These are phyloP conservation scores for Sutorius australiensis DNA, from an alignment of 768 basidiomycete genomes.

Conservation along the genomic window DNA sequence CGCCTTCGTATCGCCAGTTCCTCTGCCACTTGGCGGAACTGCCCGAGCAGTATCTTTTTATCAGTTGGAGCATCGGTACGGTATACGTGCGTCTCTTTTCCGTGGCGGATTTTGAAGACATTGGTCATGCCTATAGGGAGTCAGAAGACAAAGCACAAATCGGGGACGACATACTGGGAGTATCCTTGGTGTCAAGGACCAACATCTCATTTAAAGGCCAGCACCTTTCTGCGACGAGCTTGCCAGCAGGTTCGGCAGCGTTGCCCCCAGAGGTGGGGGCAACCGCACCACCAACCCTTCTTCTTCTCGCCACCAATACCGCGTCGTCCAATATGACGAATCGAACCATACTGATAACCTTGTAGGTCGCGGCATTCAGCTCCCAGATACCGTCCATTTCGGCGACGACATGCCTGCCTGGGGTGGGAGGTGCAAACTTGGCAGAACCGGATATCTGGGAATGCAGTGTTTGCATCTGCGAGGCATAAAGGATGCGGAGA, in stretches of 20 bases:
- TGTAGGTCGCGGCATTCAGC: slow-evolving; percentile 94
- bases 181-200: slow-evolving; percentile 94
- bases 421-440: slow-evolving; percentile 88
- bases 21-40: slow-evolving; percentile 91
- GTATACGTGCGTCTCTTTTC: slow-evolving; percentile 94
- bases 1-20: slow-evolving; percentile 84
- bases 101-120: slow-evolving; percentile 91
- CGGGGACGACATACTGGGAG: slow-evolving; percentile 60
- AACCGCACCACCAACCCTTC: slow-evolving; percentile 42
- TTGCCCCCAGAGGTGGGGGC: slow-evolving; percentile 60
- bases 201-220: slow-evolving; percentile 94
- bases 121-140: slow-evolving; percentile 69
- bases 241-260: slow-evolving; percentile 54
- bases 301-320: slow-evolving; percentile 78
- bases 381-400: slow-evolving; percentile 82
- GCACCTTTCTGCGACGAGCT: slow-evolving; percentile 89
- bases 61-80: slow-evolving; percentile 77
- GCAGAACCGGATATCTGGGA: slow-evolving; percentile 89
- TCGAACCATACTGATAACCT: slow-evolving; percentile 79
- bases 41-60: slow-evolving; percentile 79
- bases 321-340: slow-evolving; percentile 92
- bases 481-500: slow-evolving; percentile 88
- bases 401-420: slow-evolving; percentile 85
- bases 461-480: slow-evolving; percentile 90
- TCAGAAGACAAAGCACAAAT: background rate